Base-by-base conservation (phyloP, 2,329 filamentous ascomycete species). In the Dothistroma septosporum region DNA sequence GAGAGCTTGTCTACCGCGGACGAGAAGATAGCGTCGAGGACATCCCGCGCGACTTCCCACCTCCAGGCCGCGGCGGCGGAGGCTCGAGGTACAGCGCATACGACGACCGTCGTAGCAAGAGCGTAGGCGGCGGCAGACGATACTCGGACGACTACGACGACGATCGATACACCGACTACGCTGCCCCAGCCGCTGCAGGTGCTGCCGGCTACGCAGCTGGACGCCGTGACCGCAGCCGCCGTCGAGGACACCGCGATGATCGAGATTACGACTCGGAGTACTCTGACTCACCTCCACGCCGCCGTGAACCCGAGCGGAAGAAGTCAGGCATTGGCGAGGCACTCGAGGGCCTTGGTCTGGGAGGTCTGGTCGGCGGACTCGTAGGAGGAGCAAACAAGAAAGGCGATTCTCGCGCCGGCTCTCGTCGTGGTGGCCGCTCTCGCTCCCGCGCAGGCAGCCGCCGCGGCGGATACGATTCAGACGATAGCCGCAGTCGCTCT, bases 21-120 rank as follows among this genome's bases (percentile, higher is more conserved):
- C 87, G 88, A 65, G 87, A 92, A 73, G 88, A 91, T 70, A 92
- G 88, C 74, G 87, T 95, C 72, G 92, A 96, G 77, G 90, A 95
- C 76, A 86, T 95, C 62, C 85, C 86, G 65, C 87, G 91, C 67
- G 90, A 95, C 68, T 96, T 95, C 70, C 90, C 90, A 33, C 90
- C 91, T 7, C 88, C 87, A 6, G 66, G 66, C 32, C 66, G 69
- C 47, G 68, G 69, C 47, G 68, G 69, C 52, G 61, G 57, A 41
- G 61, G 63, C 12, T 64, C 65, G 55, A 76, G 73, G 62, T 59
- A 62, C 53, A 65, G 68, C 54, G 68, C 64, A 28, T 79, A 80
- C 67, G 75, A 81, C 65, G 76, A 78, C 59, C 83, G 85, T 66
- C 84, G 87, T 60, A 80, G 87, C 67, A 83, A 86, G 68, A 90